Evolutionary conservation across 2,329 filamentous ascomycete species (phyloP), one percentile per base, ranked within the genome.

Genomic region (Pestalotiopsis sp.): DNA sequence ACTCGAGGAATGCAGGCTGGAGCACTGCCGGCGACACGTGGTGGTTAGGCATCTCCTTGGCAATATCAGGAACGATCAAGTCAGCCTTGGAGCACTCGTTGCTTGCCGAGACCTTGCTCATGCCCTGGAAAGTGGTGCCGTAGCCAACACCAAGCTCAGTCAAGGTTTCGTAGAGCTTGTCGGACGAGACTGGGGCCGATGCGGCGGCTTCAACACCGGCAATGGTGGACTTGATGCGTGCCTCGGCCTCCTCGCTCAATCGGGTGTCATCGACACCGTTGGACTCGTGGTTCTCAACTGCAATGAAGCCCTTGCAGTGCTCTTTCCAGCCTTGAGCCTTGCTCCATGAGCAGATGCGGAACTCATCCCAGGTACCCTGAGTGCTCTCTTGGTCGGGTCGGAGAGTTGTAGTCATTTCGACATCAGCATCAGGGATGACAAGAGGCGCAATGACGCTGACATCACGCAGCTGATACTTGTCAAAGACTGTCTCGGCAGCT

Each of bases 261-360:
- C 75, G 76, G n/a, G 72, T 72, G 38, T 80, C 78, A 63, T 84
- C 81, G 1, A 86, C 80, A 5, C 81, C 80, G 69, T 85, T 83
- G 1, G 74, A 69, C 13, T 82, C 78, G 7, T 72, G 72, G 9
- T 75, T 70, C 60, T 77, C 76, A 3, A 85, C 80, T 5, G 81
- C 77, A 11, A 89, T 80, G 2, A 87, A 78, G n/a, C 86, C 86
- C 64, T 83, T 81, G 74, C 87, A 90, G 73, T 91, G 85, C 72
- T 90, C 86, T 0, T 84, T 83, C 88, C 88, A 90, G 12, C 85
- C 84, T 56, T 85, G 81, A 13, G 77, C 81, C 14, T 81, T 80
- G 0, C 82, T 82, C 82, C 83, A 88, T 0, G 87, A 88, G 60
- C 82, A 86, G 31, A 90, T 85, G 1, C 81, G 77, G 77, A 90